phyloP scores from a whole-genome alignment of 2,329 filamentous ascomycete genomes.

The Fusarium fracticaudum region DNA sequence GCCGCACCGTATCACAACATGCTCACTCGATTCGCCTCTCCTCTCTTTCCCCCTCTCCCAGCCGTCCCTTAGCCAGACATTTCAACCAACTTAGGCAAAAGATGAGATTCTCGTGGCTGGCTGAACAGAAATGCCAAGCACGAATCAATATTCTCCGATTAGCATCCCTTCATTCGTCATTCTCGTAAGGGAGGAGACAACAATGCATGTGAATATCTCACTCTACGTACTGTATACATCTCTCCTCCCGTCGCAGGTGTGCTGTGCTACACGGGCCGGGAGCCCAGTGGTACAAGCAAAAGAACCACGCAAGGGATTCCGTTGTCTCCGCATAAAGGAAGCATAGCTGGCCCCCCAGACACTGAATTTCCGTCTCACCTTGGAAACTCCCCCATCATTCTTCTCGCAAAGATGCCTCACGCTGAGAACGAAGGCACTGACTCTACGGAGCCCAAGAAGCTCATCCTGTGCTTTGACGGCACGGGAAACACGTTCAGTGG shows the following conservation, averaged over 20 bases:
- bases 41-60: background rate
- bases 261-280: constrained; percentile 4
- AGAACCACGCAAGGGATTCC: background rate
- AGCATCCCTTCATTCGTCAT: background rate
- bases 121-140: constrained; percentile 9
- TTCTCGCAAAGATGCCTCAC: constrained; percentile 23
- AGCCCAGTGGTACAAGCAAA: background rate
- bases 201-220: background rate
- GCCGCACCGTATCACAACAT: background rate
- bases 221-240: background rate
- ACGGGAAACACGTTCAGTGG: constrained; percentile 59
- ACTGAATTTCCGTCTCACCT: background rate
- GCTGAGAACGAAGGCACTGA: constrained; percentile 17
- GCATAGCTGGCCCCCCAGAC: constrained; percentile 1
- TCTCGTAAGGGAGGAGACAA: background rate
- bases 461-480: constrained; percentile 60
- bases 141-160: constrained; percentile 14
- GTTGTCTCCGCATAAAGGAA: constrained; percentile 20
- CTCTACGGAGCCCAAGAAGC: constrained; percentile 47
- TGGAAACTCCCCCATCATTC: background rate
- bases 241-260: background rate
- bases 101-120: constrained; percentile 23
- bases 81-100: background rate
- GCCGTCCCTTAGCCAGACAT: background rate
- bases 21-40: background rate